These are phyloP conservation scores for Alternaria consortialis DNA, from an alignment of 2,329 filamentous ascomycete genomes.

Conservation along the genomic window DNA sequence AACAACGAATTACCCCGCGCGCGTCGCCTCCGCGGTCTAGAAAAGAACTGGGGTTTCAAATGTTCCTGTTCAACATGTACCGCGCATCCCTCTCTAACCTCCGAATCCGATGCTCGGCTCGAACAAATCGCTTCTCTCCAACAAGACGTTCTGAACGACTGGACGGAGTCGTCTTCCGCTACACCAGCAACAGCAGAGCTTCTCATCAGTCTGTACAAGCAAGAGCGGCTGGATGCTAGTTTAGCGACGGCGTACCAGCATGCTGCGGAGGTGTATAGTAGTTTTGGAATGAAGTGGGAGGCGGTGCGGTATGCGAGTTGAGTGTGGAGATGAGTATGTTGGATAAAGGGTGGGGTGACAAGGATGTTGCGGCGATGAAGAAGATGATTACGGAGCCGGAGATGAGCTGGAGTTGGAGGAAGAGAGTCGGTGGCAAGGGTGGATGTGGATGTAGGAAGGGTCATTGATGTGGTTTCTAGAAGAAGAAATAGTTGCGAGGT, in stretches of 20 bases:
- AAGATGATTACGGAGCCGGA: constrained; percentile 39
- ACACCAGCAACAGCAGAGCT: constrained; percentile 47
- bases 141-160: constrained; percentile 39
- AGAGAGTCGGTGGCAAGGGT: constrained; percentile 34
- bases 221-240: constrained; percentile 50
- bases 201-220: constrained; percentile 48
- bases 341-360: constrained; percentile 44
- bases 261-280: constrained; percentile 52
- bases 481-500: background rate
- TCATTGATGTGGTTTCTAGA: background rate
- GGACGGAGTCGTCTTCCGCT: constrained; percentile 31
- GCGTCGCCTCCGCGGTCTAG: constrained; percentile 43
- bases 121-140: constrained; percentile 43
- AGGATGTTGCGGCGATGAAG: constrained; percentile 39
- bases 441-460: constrained; percentile 29
- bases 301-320: constrained; percentile 43
- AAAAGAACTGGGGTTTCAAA: constrained; percentile 52
- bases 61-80: constrained; percentile 52
- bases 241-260: constrained; percentile 51
- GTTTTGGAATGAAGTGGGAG: constrained; percentile 42
- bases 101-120: constrained; percentile 48
- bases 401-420: constrained; percentile 47
- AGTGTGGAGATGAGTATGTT: constrained; percentile 37
- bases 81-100: constrained; percentile 33
- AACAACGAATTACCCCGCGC: constrained; percentile 46